Evolutionary conservation across 2,329 filamentous ascomycete species (phyloP).

Genomic region (Allantophomopsis lycopodina): DNA sequence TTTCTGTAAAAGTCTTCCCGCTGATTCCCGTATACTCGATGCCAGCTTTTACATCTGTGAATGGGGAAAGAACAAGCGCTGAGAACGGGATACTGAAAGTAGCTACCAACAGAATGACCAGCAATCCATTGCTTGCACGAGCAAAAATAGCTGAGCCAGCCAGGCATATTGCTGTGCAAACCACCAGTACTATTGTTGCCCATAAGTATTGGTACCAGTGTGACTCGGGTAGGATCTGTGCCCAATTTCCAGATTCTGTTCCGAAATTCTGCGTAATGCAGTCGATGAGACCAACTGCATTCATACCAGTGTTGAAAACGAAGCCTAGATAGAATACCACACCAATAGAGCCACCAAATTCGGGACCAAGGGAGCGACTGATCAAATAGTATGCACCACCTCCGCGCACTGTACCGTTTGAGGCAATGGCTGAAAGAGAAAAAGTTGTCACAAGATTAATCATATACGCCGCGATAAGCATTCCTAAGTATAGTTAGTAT

Average conservation of each 20-base stretch:
- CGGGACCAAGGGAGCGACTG: conserved; percentile 70
- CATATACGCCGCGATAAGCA: conserved; percentile 62
- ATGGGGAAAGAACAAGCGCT: conserved; percentile 54
- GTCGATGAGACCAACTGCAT: conserved; percentile 74
- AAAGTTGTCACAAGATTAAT: conserved; percentile 77
- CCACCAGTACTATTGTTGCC: conserved; percentile 54
- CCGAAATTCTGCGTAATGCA: conserved; percentile 69
- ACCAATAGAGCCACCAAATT: conserved; percentile 82
- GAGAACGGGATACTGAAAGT: conserved; percentile 76
- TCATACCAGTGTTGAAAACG: conserved; percentile 75
- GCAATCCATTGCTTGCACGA: conserved; percentile 63
- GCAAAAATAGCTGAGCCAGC: conserved; percentile 72
- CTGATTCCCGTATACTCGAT: conserved; percentile 72
- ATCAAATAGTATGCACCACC: conserved; percentile 85
- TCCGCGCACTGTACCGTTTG: conserved; percentile 78
- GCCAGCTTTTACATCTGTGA: conserved; percentile 43
- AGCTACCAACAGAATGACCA: conserved; percentile 56
- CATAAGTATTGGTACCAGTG: conserved; percentile 70
- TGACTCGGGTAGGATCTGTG: conserved; percentile 48
- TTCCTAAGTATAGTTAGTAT: conserved; percentile 30
- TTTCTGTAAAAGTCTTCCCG: conserved; percentile 54
- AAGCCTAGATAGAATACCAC: conserved; percentile 86
- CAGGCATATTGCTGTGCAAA: conserved; percentile 65
- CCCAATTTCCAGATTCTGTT: conserved; percentile 35
- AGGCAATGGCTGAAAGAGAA: conserved; percentile 78